phyloP scores from a whole-genome alignment of 179 eudicot species.

The Silene vulgaris region DNA sequence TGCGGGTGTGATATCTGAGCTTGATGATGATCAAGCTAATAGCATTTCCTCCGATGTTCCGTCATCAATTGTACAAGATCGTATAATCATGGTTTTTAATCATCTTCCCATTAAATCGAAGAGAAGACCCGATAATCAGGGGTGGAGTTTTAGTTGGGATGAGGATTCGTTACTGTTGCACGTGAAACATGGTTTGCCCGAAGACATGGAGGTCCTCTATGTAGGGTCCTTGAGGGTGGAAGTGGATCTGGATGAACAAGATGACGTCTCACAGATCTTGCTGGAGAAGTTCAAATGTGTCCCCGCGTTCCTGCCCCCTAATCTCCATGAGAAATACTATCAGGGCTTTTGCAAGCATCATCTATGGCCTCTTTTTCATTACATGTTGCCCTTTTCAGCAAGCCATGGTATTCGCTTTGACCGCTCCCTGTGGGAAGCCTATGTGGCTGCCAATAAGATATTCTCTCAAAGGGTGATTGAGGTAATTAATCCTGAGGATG shows the following conservation, averaged over 20 bases:
- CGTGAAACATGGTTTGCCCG: slow-evolving; percentile 77
- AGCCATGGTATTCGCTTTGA: slow-evolving; percentile 39
- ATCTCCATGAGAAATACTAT: slow-evolving; percentile 35
- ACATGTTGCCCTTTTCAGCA: slow-evolving; percentile 44
- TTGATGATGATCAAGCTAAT: slow-evolving; percentile 54
- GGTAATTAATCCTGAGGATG: slow-evolving; percentile 43
- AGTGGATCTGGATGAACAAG: slow-evolving; percentile 62
- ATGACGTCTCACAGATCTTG: slow-evolving; percentile 67
- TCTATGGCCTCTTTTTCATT: slow-evolving; percentile 45
- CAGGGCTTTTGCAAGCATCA: slow-evolving; percentile 48
- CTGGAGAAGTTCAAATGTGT: slow-evolving; percentile 75
- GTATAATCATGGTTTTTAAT: slow-evolving; percentile 78
- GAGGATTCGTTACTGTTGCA: slow-evolving; percentile 77
- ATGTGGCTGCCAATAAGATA: slow-evolving; percentile 42
- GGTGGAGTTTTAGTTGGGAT: slow-evolving; percentile 88
- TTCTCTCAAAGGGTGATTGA: slow-evolving; percentile 42
- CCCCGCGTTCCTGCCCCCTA: slow-evolving; percentile 69
- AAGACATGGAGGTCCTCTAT: slow-evolving; percentile 71
- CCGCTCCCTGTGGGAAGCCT: slow-evolving; percentile 41
- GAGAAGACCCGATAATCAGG: slow-evolving; percentile 47
- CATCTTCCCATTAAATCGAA: slow-evolving; percentile 77
- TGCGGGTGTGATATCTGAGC: slow-evolving; percentile 52
- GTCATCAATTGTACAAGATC: slow-evolving; percentile 62
- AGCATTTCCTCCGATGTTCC: slow-evolving; percentile 64
- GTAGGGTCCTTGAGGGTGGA: slow-evolving; percentile 68